Percentiles rank a stretch among this genome's conserved stretches.
phyloP scores from a whole-genome alignment of 2,329 filamentous ascomycete genomes.

The Ambrosiella beaveri region DNA sequence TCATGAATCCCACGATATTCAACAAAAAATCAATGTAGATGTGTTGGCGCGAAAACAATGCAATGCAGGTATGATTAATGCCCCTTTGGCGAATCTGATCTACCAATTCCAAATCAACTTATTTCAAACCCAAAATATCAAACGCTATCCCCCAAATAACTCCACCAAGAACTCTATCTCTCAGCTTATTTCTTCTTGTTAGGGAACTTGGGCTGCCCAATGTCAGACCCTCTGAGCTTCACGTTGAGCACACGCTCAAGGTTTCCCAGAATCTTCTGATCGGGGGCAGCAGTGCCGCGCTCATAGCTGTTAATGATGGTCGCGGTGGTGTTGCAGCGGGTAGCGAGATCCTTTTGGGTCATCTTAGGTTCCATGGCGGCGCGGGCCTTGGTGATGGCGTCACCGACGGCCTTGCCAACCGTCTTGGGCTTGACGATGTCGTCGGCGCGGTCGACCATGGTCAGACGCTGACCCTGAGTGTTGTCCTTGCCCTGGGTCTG shows the following conservation, averaged over 20 bases:
- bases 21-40: too few relatives aligned
- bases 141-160: neutral
- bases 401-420: conserved; percentile 61
- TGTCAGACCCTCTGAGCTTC: conserved; percentile 70
- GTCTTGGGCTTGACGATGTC: conserved; percentile 97
- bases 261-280: conserved; percentile 61
- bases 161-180: neutral
- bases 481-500: conserved; percentile 17
- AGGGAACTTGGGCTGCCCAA: conserved; percentile 73
- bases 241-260: conserved; percentile 80
- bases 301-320: conserved; percentile 72
- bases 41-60: too few relatives aligned
- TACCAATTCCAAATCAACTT: neutral
- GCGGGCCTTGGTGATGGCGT: conserved; percentile 65
- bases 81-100: too few relatives aligned
- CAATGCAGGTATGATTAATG: too few relatives aligned
- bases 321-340: conserved; percentile 75
- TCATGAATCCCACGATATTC: too few relatives aligned
- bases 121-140: neutral
- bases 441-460: conserved; percentile 93
- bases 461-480: conserved; percentile 81
- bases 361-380: conserved; percentile 78
- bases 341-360: conserved; percentile 79
- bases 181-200: conserved; percentile 28
- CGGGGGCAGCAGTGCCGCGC: conserved; percentile 57